A percentile compares a stretch with the other conserved stretches of the same genome.
Evolutionary conservation across 2,329 filamentous ascomycete species (phyloP).

Genomic region (Clarireedia hainanense): DNA sequence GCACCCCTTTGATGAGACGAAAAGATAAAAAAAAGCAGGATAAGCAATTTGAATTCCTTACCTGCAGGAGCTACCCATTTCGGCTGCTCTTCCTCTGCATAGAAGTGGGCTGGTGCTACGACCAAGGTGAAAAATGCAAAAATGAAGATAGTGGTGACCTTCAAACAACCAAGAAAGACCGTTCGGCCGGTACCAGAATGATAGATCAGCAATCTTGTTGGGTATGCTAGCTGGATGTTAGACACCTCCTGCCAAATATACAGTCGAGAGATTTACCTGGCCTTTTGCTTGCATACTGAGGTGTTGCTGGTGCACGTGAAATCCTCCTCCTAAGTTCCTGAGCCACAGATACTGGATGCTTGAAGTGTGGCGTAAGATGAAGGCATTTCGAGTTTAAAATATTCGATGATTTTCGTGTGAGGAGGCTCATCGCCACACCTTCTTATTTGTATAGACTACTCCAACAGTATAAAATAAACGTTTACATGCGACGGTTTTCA

Average conservation of each 20-base stretch:
- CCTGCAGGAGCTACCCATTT: conserved; percentile 22
- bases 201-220: conserved; percentile 61
- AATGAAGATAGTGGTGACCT: conserved; percentile 62
- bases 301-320: background rate
- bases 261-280: background rate
- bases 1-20: background rate
- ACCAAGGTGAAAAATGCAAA: conserved; percentile 59
- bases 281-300: conserved; percentile 8
- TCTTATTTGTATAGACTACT: background rate
- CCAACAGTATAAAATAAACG: background rate
- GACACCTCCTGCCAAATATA: background rate
- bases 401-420: background rate
- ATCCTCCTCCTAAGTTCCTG: background rate
- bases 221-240: conserved; percentile 35
- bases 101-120: conserved; percentile 39
- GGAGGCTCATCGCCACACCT: background rate
- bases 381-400: background rate
- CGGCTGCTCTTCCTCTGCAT: conserved; percentile 22
- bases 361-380: background rate
- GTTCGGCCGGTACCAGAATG: conserved; percentile 63
- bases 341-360: background rate
- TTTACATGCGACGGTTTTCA: background rate
- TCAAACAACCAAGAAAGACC: conserved; percentile 61
- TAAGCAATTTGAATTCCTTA: conserved; percentile 11
- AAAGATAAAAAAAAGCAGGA: background rate